Base-by-base conservation (phyloP, 2,329 filamentous ascomycete species). In the Trichoderma lentiforme region DNA sequence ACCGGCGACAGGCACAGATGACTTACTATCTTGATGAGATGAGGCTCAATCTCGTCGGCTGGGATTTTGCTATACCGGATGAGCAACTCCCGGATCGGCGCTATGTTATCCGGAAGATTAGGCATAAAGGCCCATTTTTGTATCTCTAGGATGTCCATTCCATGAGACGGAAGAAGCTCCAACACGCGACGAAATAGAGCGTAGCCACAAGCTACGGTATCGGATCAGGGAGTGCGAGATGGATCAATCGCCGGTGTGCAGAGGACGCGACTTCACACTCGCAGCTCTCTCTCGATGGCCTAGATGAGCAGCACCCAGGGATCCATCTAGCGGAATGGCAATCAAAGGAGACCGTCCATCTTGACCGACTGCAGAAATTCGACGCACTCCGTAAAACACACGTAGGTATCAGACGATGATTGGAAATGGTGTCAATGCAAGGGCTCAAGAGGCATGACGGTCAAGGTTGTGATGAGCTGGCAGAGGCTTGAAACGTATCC, bases 51-150 rank as follows among this genome's bases (percentile, higher is more conserved):
- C 11, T 83, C 78, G 8, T 75, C 74, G 11, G 75, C 74, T 3
- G 81, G 77, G 24, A 84, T 81, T 65, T 78, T 76, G 75, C 82
- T 83, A 74, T 84, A 84, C 1, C 76, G 74, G 57, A 80, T 75
- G 36, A 84, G 80, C 43, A 84, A 76, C 34, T 80, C 77, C 68
- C 79, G 79, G 36, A 81, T 77, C 15, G 81, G 78, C 30, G 77
- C 79, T 68, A 82, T 80, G 63, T 82, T 80, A 51, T 79, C 74
- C 11, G 83, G 83, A 43, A 81, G 77, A 18, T 80, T 79, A 32
- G 80, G 77, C 28, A 81, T 74, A 62, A 81, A 83, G 67, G 79
- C 78, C 82, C 82, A 83, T 69, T 75, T 76, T 72, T 79, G 79
- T 24, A 77, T 56, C 71, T 81, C 78, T 64, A 81, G 74, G 61